These are phyloP conservation scores for Ophiostoma australiae DNA, from an alignment of 2,329 filamentous ascomycete genomes.

Conservation along the genomic window DNA sequence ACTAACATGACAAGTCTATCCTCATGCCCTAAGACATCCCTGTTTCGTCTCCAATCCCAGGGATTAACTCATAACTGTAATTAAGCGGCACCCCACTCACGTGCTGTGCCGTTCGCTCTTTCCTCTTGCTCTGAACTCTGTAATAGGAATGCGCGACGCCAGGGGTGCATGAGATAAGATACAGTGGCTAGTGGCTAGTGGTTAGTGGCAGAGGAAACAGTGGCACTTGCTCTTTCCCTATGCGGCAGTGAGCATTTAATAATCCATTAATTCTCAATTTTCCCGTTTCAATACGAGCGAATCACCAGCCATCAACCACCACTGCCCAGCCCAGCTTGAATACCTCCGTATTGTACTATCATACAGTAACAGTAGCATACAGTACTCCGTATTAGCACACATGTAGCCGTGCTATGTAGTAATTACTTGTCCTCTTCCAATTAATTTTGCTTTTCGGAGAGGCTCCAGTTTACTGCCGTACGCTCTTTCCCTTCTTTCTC, in stretches of 20 bases:
- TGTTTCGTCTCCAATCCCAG: background rate
- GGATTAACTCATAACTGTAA: background rate
- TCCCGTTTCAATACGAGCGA: slow-evolving; percentile 7
- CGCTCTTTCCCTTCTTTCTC: slow-evolving; percentile 1
- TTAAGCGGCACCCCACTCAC: background rate
- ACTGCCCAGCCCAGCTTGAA: background rate
- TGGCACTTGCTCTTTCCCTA: background rate
- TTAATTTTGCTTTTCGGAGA: background rate
- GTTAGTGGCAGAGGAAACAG: background rate
- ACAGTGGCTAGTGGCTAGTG: background rate
- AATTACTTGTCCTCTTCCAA: slow-evolving; percentile 5
- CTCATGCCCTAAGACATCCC: slow-evolving; percentile 3
- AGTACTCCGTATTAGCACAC: background rate
- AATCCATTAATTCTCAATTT: background rate
- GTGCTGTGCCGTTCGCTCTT: slow-evolving; percentile 15
- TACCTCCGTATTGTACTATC: background rate
- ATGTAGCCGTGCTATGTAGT: background rate
- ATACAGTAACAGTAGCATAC: background rate
- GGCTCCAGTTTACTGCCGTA: slow-evolving; percentile 10
- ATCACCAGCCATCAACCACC: slow-evolving; percentile 3
- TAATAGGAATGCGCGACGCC: background rate
- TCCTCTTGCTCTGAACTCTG: background rate
- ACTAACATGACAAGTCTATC: background rate
- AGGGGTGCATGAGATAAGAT: slow-evolving; percentile 13
- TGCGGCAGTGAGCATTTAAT: slow-evolving; percentile 5